Conservation (phyloP, 495 filamentous ascomycete species). For the Delitschia confertaspora region DNA sequence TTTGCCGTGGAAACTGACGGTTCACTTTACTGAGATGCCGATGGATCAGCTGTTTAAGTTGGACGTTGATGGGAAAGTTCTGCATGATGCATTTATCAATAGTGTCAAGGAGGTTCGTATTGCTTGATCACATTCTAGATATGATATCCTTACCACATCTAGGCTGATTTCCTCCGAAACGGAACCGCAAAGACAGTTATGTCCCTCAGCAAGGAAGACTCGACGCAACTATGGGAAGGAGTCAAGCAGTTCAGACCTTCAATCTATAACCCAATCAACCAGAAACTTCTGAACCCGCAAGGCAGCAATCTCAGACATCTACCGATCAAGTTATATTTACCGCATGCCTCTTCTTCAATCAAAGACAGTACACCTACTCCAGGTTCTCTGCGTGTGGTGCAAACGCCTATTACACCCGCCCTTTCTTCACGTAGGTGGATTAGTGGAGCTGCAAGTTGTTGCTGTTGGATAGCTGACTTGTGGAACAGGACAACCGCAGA, state of each 20-base stretch:
- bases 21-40: slow-evolving; percentile 70
- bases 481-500: slow-evolving; percentile 53
- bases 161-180: slow-evolving; percentile 85
- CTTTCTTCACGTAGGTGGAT: slow-evolving; percentile 25
- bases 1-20: slow-evolving; percentile 66
- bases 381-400: slow-evolving; percentile 39
- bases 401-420: slow-evolving; percentile 31
- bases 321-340: slow-evolving; percentile 81
- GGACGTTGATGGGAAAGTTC: slow-evolving; percentile 50
- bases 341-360: slow-evolving; percentile 44
- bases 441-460: slow-evolving; percentile 43
- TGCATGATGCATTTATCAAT: slow-evolving; percentile 84
- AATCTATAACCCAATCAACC: slow-evolving; percentile 64
- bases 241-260: slow-evolving; percentile 69
- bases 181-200: slow-evolving; percentile 89
- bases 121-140: slow-evolving; percentile 1
- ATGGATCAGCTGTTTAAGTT: slow-evolving; percentile 55
- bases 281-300: slow-evolving; percentile 66
- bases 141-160: not conserved
- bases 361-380: slow-evolving; percentile 41
- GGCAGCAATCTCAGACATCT: slow-evolving; percentile 66
- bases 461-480: slow-evolving; percentile 50
- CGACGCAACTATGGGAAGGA: slow-evolving; percentile 74
- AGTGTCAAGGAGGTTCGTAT: slow-evolving; percentile 69
- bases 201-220: slow-evolving; percentile 81